Evolutionary conservation across 2,329 filamentous ascomycete genomes (phyloP).

Genomic region (Aspergillus caelatus): DNA sequence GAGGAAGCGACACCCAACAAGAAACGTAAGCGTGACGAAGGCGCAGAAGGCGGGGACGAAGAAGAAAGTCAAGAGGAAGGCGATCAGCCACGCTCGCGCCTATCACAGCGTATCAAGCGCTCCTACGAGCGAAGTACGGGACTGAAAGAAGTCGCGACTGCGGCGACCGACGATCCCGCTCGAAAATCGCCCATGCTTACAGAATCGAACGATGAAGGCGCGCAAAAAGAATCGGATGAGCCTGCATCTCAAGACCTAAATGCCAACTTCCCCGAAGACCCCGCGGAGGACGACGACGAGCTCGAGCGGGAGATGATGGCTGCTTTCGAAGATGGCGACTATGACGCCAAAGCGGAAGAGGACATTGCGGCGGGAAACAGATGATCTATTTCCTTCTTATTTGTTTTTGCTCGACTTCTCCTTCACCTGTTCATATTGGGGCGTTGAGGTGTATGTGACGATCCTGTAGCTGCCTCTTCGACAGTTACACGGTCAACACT

Average conservation of each 20-base stretch:
- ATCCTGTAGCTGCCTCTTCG: background rate
- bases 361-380: constrained; percentile 37
- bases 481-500: background rate
- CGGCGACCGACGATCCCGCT: constrained; percentile 13
- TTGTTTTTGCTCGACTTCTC: constrained; percentile 1
- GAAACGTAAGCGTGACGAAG: constrained; percentile 43
- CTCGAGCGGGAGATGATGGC: constrained; percentile 61
- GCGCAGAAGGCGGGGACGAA: constrained; percentile 34
- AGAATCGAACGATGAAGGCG: constrained; percentile 25
- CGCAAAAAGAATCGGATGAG: constrained; percentile 32
- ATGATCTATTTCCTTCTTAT: constrained; percentile 15
- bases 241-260: constrained; percentile 32
- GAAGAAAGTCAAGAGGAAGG: constrained; percentile 33
- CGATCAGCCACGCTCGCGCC: constrained; percentile 42
- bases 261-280: constrained; percentile 29
- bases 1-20: constrained; percentile 28
- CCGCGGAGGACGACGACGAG: constrained; percentile 50
- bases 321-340: constrained; percentile 54
- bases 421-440: constrained; percentile 14
- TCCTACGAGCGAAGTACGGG: constrained; percentile 45
- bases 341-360: constrained; percentile 40
- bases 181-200: background rate
- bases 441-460: constrained; percentile 10
- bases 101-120: constrained; percentile 46
- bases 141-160: constrained; percentile 38